Evolutionary conservation across 2,329 filamentous ascomycete genomes (phyloP), one percentile per base, ranked within the genome.

Genomic region (Leptoxyphium fumago): DNA sequence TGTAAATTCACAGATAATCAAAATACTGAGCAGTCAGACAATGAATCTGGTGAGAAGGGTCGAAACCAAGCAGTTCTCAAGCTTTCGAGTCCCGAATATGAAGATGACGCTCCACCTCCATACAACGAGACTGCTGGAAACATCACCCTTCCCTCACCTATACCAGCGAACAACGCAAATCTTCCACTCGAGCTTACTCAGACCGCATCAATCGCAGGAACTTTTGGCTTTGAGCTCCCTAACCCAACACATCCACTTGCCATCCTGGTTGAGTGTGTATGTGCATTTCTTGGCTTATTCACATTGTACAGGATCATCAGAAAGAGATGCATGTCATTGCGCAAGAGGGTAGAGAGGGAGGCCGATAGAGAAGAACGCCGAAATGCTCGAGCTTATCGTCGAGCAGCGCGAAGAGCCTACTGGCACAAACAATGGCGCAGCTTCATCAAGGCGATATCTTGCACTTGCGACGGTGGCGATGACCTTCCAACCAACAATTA

Each of bases 321-420:
- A 18, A 61, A 65, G 45, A 68, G 68, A 48, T 74, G 66, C 47
- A 66, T 68, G 50, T 69, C 69, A 42, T 63, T 67, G 18, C 67
- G 71, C 29, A 67, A 64, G 28, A 67, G 69, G 45, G 70, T 68
- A 10, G 73, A 77, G 45, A 64, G 72, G 21, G 66, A 70, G 8
- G 71, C 74, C 13, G 62, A 67, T 38, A 66, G 65, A 11, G 74
- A 78, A 60, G 73, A 77, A 56, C 66, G 73, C 42, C 62, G 66
- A 28, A 71, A 68, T 26, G 69, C 63, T 10, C 64, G 67, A 10
- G 64, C 69, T 7, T 78, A 77, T 51, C 67, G 67, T 38, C 64
- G 68, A 29, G 72, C 73, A 28, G 73, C 73, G 15, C 66, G 71
- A 17, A 61, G 67, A 28, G 70, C 73, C 40, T 63, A 66, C 36